Base-by-base conservation (phyloP, 1,139 yeast species). In the Candida tetrigidarum region DNA sequence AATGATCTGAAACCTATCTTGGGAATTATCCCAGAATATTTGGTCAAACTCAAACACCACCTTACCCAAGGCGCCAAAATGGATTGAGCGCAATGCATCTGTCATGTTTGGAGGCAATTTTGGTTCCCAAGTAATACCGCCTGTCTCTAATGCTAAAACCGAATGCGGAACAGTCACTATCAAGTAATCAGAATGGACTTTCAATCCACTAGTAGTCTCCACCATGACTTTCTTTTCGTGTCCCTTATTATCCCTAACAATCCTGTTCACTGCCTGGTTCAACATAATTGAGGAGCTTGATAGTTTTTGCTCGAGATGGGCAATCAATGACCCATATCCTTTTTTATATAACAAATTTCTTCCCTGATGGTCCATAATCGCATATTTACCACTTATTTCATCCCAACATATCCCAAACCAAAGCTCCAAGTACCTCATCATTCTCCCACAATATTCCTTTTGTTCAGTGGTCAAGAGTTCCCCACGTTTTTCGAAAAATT, bases 361-460 rank as follows among this genome's bases (percentile, higher is more conserved):
- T 1, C 96, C 96, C 48, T 81, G 81, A 55, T 83, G 86, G 46
- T 81, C 88, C 62, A 83, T 76, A 11, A 76, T 64, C 1, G 89
- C 76, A 55, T 79, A 84, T 55, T 83, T 84, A 4, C 86, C 84
- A 57, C 96, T 86, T 54, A 85, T 72, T 27, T 64, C 59, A 34
- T 78, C 79, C 81, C 90, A 82, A 19, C 84, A 73, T 22, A 84
- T 69, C 0, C 96, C 97, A 59, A 82, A 87, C 93, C 96, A 89
- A 29, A 85, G 66, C 59, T 90, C 96, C 46, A 80, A 59, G 48
- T 73, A 73, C 51, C 96, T 66, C 29, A 79, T 63, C 49, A 76
- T 59, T 49, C 81, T 80, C 2, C 80, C 75, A 14, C 83, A 74
- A 49, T 73, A 71, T 30, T 60, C 58, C 25, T 71, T 70, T 58